Base-by-base conservation (phyloP, 345 rosid genomes). In the Sisymbrium altissimum region DNA sequence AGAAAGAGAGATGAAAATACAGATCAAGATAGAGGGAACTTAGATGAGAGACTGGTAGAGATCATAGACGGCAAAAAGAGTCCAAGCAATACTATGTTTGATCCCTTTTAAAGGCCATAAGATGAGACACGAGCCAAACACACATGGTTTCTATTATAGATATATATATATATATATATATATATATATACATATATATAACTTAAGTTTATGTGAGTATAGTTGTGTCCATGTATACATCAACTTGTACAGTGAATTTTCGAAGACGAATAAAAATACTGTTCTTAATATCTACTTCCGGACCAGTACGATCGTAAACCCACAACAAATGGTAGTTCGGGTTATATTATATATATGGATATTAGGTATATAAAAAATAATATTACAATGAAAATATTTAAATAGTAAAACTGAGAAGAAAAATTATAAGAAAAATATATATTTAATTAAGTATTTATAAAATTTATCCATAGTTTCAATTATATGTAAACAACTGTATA, bases 31-130 rank as follows among this genome's bases (percentile, higher is more conserved):
- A 66, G 75, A 66, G 74, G 62, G 76, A 45, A 48, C n/a, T 65
- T 52, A 60, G 50, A 49, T 33, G 62, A 43, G 46, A 75, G 56
- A 68, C 43, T 43, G 25, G 52, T 64, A 76, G 74, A 69, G 70
- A 76, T 68, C 79, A 61, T 53, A 75, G 74, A 62, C 48, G 57
- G 74, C 80, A 77, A 77, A 77, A 77, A 77, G 80, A 70, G 63
- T 72, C 68, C 68, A 71, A 50, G 15, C 64, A 40, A 72, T 71
- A 77, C 76, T 64, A 64, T 71, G 62, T 71, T 65, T 45, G 68
- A 77, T 66, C 72, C 63, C 32, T 71, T 66, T 71, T 77, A 77
- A 66, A 77, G 77, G 63, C 63, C 15, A 67, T 39, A 67, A 57
- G 66, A 45, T 35, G 48, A 70, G 60, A 71, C 72, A 67, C 73